Evolutionary conservation across 495 filamentous ascomycete genomes (phyloP).

Genomic region (Lepraria neglecta): DNA sequence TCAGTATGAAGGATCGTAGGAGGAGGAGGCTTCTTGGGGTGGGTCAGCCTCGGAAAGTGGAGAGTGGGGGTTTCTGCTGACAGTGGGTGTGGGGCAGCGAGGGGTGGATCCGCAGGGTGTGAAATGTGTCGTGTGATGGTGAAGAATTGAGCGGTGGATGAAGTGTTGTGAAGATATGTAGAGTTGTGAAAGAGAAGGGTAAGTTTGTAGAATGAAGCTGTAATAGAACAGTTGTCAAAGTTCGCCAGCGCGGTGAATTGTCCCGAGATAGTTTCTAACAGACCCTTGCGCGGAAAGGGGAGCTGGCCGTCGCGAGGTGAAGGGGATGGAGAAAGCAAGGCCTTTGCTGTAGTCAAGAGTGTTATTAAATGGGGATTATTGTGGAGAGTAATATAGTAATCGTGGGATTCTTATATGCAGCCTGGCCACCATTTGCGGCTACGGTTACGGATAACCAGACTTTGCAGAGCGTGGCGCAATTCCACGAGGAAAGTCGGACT

Average conservation of each 20-base stretch:
- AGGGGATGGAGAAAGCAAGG: not conserved
- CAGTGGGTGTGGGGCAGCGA: not conserved
- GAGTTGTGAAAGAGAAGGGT: not conserved
- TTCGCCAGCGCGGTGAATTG: too few relatives aligned
- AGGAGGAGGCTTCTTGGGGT: not conserved
- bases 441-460: not conserved
- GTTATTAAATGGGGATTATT: not conserved
- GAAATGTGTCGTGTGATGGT: not conserved
- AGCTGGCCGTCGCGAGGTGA: not conserved
- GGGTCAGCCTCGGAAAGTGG: conserved; percentile 10
- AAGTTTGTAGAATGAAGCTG: not conserved
- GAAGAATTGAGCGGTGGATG: not conserved
- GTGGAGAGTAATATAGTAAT: conserved; percentile 2
- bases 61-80: conserved; percentile 6
- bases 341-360: conserved; percentile 7
- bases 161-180: not conserved
- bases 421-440: conserved; percentile 1
- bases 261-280: too few relatives aligned
- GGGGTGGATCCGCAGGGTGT: not conserved
- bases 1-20: not conserved
- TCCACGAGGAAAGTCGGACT: not conserved
- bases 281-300: too few relatives aligned
- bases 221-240: too few relatives aligned
- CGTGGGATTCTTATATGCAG: conserved; percentile 12
- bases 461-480: conserved; percentile 11